Evolutionary conservation across 2,329 filamentous ascomycete species (phyloP), one percentile per base, ranked within the genome.

Genomic region (Aspergillus aculeatus): DNA sequence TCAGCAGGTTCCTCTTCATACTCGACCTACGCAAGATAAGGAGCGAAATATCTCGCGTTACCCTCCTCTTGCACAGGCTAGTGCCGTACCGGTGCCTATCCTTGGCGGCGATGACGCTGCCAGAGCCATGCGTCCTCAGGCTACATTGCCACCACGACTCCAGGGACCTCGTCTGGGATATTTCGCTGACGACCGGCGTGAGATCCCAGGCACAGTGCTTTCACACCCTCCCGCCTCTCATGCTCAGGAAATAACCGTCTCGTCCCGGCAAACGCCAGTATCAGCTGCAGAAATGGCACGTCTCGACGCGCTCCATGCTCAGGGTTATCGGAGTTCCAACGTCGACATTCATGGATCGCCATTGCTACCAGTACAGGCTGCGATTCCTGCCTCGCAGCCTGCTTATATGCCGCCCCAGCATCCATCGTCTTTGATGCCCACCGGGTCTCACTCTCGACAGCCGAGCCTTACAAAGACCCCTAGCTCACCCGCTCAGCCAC

Each of bases 121-220:
- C 31, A 71, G 73, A 41, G 62, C 68, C 41, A 72, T 73, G 55
- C 73, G 74, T 29, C 62, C 67, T 4, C 70, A 77, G 47, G 60
- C 71, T 14, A 68, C 68, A 23, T 64, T 70, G 47, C 62, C 70
- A 14, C 71, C 73, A 62, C 72, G 72, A 29, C 64, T 71, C 44
- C 72, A 71, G 60, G 79, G 79, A n/a, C 79, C 79, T 9, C 76
- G 74, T 29, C 59, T 75, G 56, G 79, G 79, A 44, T 78, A 77
- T 51, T 81, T 81, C 59, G 73, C 73, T 31, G 78, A 81, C 12
- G 77, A 78, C 7, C 67, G 73, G 26, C 68, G 73, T 35, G 76
- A 77, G 19, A 65, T 69, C 48, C 59, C 69, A 4, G 56, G 63
- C 3, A 56, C 64, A 23, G 58, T 68, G 23, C 50, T 73, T 32